Conservation (phyloP, 768 basidiomycete genomes). For the Pleurotus giganteus region DNA sequence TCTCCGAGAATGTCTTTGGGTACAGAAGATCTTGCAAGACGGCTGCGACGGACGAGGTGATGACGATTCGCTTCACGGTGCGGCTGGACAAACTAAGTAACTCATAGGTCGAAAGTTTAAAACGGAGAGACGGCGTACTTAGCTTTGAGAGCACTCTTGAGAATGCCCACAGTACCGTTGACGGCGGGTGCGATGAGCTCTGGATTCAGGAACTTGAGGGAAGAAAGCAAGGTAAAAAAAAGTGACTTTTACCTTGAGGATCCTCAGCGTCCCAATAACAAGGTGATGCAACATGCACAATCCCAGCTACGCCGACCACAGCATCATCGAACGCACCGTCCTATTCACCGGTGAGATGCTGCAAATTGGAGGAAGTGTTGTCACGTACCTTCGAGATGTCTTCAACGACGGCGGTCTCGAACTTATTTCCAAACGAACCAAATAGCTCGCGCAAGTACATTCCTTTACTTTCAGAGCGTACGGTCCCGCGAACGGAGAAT, state of each 20-base stretch:
- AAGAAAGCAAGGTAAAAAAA: neutral
- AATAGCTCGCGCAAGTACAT: constrained; percentile 20
- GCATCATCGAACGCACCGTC: constrained; percentile 68
- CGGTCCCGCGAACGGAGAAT: constrained; percentile 26
- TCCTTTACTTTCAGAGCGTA: constrained; percentile 23
- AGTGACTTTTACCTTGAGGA: constrained; percentile 29
- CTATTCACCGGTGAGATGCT: constrained; percentile 22
- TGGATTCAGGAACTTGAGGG: neutral
- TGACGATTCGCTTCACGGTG: constrained; percentile 55
- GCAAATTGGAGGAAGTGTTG: neutral
- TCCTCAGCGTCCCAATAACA: constrained; percentile 42
- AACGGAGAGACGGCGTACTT: constrained; percentile 24
- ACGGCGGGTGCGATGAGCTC: constrained; percentile 51
- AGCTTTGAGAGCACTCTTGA: constrained; percentile 56
- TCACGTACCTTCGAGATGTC: constrained; percentile 22
- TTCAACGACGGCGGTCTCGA: constrained; percentile 23
- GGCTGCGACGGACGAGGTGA: constrained; percentile 58
- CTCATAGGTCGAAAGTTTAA: neutral
- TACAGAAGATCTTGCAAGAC: constrained; percentile 27
- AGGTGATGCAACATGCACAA: constrained; percentile 64
- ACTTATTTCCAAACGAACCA: constrained; percentile 22
- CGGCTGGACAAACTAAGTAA: constrained; percentile 10
- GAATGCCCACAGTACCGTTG: constrained; percentile 61
- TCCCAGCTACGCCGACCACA: constrained; percentile 63
- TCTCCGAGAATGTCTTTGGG: constrained; percentile 37